Base-by-base conservation (phyloP, 169 alveolate species). In the Plasmodium coatneyi region DNA sequence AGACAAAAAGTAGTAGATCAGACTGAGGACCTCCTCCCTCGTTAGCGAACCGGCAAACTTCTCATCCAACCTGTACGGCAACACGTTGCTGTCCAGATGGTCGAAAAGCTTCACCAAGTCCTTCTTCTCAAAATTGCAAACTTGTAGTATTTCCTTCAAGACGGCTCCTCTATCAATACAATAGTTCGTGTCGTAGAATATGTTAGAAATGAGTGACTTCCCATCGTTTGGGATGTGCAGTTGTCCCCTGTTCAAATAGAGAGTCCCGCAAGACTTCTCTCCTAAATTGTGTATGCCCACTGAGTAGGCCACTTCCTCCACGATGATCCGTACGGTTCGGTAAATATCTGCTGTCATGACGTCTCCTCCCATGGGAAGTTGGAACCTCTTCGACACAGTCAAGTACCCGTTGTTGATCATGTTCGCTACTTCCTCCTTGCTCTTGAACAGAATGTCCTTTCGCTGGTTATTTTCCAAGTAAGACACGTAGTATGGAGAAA, bases 401-500 rank as follows among this genome's bases (percentile, higher is more conserved):
- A 36, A 10, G 14, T 79, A 41, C 5, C 25, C 19, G 52, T 89
- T 89, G 32, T 79, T 78, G 14, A 78, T 25, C 41, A 54, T 28
- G 32, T 79, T 60, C 19, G 82, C 49, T 7, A 89, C 14, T 4
- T 79, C 83, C 39, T 79, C 89, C 71, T 66, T 78, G 22, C 71
- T 39, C 56, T 32, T 78, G 39, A 89, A 89, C 14, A 89, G 14
- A 39, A 89, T 89, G 19, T 89, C 94, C 52, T 89, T 89, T 79
- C 90, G 60, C 52, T 89, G 94, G 32, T 89, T 71, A 39, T 89
- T 89, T 80, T 89, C 94, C 19, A 80, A 60, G 49, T 89, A 89
- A 12, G 89, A 89, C 71, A 89, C 94, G 34, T 79, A 89, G 49
- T 32, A 78, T 28, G 94, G 94, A 2, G 84, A 43, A 5, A 74